Percentiles rank a stretch among this genome's conserved stretches.
Conservation (phyloP, 163 green algal genomes). For the Scenedesmus sp. region DNA sequence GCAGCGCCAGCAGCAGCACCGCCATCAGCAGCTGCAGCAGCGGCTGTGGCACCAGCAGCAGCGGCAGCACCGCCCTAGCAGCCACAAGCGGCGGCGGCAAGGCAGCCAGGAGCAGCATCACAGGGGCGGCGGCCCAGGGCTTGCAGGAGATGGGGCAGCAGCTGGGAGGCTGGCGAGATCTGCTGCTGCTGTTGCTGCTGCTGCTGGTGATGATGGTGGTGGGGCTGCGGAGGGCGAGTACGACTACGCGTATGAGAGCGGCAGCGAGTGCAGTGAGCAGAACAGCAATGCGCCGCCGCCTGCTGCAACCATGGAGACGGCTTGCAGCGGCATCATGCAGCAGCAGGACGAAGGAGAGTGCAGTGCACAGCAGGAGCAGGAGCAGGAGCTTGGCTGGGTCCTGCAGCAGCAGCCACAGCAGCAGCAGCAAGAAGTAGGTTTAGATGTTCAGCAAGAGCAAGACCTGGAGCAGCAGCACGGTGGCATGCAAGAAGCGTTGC, state of each 20-base stretch:
- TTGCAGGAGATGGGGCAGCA: neutral
- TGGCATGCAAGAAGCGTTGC: neutral
- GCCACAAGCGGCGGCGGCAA: neutral
- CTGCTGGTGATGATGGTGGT: neutral
- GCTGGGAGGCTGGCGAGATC: neutral
- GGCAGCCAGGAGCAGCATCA: neutral
- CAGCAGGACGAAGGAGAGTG: no score
- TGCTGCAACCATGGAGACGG: neutral
- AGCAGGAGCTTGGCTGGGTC: no score
- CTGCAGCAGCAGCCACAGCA: no score
- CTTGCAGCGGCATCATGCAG: conserved; percentile 19
- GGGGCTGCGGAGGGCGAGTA: no score
- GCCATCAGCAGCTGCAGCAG: neutral
- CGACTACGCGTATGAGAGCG: neutral
- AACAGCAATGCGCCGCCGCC: neutral
- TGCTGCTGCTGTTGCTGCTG: neutral
- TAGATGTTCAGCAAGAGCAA: neutral
- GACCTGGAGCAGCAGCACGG: neutral
- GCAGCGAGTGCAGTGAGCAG: conserved; percentile 28
- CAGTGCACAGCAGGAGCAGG: no score
- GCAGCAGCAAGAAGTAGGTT: neutral
- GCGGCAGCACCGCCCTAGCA: neutral
- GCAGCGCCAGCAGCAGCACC: conserved; percentile 29
- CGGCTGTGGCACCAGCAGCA: neutral
- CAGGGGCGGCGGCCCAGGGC: neutral